Evolutionary conservation across 441 rosid genomes (phyloP), one percentile per base, ranked within the genome.

Genomic region (Viola pubescens): DNA sequence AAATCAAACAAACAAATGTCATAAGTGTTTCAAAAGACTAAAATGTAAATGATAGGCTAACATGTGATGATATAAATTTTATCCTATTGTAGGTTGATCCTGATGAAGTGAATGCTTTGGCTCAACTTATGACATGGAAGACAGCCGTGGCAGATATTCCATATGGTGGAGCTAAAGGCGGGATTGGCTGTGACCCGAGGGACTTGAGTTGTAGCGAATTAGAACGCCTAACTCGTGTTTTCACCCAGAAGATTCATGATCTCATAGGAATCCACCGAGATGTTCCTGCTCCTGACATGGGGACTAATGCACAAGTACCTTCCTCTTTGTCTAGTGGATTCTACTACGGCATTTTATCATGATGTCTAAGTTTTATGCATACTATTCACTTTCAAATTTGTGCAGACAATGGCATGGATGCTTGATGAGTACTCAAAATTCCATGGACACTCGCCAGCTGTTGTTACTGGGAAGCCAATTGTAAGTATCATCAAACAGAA

Each of bases 61-160:
- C 44, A 66, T 6, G 10, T 44, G 41, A 4, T 14, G 6, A 38
- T 60, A 9, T 46, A 66, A 92, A 97, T 96, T 92, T 65, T 96
- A 92, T 51, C 90, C 92, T 0, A 88, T 87, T 87, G 97, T 85
- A 76, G 97, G 87, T 14, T 89, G 87, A 26, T 26, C 34, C 34
- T 26, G 34, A 26, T 26, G 34, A 26, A 26, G 34, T 26, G 34
- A 26, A 26, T 75, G 98, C 98, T n/a, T 67, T 92, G 66, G 98
- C 98, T 68, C 98, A 89, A 75, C 67, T 89, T 38, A 92, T 92
- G 98, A 92, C 97, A 40, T 89, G 97, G 98, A 89, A 92, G 78
- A 87, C 92, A 7, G 98, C 94, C 5, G 97, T 92, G n/a, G 98
- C 89, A 0, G 84, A 92, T 56, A 87, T 92, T 65, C 98, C 98